Evolutionary conservation across 257 asterid genomes (phyloP).

Genomic region (Solanum tarapatanum): DNA sequence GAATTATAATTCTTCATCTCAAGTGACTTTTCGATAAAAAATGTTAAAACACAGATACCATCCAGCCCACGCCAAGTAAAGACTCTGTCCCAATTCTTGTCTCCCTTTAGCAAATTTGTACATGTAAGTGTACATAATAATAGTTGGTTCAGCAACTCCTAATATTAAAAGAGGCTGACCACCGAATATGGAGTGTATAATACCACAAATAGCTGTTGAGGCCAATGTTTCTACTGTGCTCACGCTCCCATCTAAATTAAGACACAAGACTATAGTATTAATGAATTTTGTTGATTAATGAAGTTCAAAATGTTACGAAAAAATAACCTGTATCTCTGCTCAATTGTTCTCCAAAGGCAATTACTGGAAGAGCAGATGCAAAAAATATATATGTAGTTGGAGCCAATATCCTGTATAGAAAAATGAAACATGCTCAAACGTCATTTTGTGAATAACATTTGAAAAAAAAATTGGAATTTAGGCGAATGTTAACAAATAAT

Average conservation of each 20-base stretch:
- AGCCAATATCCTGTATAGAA: conserved; percentile 33
- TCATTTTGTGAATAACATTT: neutral
- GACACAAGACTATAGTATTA: neutral
- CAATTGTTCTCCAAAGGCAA: conserved; percentile 56
- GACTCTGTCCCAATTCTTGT: conserved; percentile 25
- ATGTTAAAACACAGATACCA: conserved; percentile 2
- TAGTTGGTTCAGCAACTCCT: conserved; percentile 40
- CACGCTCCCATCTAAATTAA: conserved; percentile 38
- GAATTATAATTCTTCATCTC: neutral
- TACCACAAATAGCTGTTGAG: conserved; percentile 56
- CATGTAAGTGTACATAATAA: conserved; percentile 43
- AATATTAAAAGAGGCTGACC: conserved; percentile 28
- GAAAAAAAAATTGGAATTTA: neutral
- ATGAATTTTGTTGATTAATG: neutral
- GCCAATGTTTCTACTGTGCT: conserved; percentile 41
- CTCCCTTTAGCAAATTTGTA: conserved; percentile 43
- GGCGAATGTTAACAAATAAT: neutral
- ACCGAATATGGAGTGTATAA: conserved; percentile 44
- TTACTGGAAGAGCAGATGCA: conserved; percentile 62
- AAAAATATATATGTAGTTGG: conserved; percentile 49
- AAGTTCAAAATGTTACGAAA: neutral
- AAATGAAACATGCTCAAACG: neutral
- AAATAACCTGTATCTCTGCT: conserved; percentile 40
- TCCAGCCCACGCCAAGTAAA: conserved; percentile 48
- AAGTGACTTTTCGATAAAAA: neutral